Percentiles rank a stretch among this genome's conserved stretches.
Evolutionary conservation across 257 asterid genomes (phyloP).

Genomic region (Striga asiatica): DNA sequence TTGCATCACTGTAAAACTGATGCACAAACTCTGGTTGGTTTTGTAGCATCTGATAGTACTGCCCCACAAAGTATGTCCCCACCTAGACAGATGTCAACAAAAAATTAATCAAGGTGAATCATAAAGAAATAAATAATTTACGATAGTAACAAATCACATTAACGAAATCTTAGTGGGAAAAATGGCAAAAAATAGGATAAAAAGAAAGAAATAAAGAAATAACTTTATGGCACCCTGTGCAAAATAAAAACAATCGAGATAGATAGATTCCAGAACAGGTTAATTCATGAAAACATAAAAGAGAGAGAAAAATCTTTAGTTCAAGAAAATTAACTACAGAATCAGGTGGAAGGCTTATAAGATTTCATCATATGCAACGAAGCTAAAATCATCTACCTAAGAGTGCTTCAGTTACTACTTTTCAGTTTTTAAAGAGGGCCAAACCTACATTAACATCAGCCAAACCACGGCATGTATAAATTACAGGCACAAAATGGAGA

Average conservation of each 20-base stretch:
- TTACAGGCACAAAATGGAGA: neutral
- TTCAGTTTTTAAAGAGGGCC: neutral
- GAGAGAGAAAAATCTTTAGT: neutral
- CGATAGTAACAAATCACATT: neutral
- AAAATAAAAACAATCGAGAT: neutral
- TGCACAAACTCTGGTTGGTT: slow-evolving; percentile 57
- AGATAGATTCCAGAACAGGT: neutral
- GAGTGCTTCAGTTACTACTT: neutral
- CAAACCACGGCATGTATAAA: neutral
- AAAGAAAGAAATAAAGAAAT: too few relatives aligned
- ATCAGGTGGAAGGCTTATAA: neutral
- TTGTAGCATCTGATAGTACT: slow-evolving; percentile 72
- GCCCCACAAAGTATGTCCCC: slow-evolving; percentile 80
- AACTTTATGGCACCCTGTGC: too few relatives aligned
- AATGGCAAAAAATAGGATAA: too few relatives aligned
- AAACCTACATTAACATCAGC: neutral
- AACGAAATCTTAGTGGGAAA: neutral
- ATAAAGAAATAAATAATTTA: neutral
- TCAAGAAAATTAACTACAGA: neutral
- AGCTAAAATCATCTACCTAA: neutral
- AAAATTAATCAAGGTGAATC: neutral
- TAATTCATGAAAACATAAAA: neutral
- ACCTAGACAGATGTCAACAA: slow-evolving; percentile 27
- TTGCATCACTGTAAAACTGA: slow-evolving; percentile 64
- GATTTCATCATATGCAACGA: too few relatives aligned